These are phyloP conservation scores for Amesomyces nigricolor DNA, from an alignment of 2,329 filamentous ascomycete genomes.

Conservation along the genomic window DNA sequence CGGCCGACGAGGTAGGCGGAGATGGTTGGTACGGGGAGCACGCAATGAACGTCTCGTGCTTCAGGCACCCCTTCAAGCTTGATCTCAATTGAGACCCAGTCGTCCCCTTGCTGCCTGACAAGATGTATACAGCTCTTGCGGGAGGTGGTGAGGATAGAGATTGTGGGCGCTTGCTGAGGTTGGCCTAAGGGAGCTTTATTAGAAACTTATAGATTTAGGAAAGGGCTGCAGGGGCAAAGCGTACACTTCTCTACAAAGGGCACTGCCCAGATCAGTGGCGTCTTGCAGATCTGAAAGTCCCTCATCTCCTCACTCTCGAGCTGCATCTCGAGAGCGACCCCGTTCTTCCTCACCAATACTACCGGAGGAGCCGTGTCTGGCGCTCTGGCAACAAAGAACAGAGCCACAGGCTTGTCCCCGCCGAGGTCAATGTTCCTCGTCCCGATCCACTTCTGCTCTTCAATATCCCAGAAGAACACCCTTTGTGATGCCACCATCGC, in stretches of 20 bases:
- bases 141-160: constrained; percentile 44
- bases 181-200: constrained; percentile 16
- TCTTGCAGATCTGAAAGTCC: constrained; percentile 47
- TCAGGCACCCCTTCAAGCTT: constrained; percentile 33
- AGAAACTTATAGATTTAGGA: background rate
- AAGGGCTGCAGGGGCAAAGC: constrained; percentile 8
- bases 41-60: constrained; percentile 46
- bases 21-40: constrained; percentile 54
- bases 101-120: constrained; percentile 36
- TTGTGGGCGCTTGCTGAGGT: constrained; percentile 20
- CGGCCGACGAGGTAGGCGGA: constrained; percentile 57
- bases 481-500: constrained; percentile 57
- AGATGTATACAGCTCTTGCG: constrained; percentile 47
- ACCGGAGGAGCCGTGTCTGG: constrained; percentile 41
- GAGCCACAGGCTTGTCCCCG: constrained; percentile 54
- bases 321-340: constrained; percentile 54
- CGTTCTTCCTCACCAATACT: constrained; percentile 59
- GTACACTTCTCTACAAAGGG: constrained; percentile 43
- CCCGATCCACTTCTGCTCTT: constrained; percentile 51
- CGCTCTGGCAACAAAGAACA: constrained; percentile 53
- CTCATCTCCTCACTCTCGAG: constrained; percentile 39
- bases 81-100: constrained; percentile 48
- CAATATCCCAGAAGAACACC: constrained; percentile 59
- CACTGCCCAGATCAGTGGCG: constrained; percentile 46
- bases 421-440: constrained; percentile 49